Base-by-base conservation (phyloP, 129 eudicot species). In the Escallonia rubra region DNA sequence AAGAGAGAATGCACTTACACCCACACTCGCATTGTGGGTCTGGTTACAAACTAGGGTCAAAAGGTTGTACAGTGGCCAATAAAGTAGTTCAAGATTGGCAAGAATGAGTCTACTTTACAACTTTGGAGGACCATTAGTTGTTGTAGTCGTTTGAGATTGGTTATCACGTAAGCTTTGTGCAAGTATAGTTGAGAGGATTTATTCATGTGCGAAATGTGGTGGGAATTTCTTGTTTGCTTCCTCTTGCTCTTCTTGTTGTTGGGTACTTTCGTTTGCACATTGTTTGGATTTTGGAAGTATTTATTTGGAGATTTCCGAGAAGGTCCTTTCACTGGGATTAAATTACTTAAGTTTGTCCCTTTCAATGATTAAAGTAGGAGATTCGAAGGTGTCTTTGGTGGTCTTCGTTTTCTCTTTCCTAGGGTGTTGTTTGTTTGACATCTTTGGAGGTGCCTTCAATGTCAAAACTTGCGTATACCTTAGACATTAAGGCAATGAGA, bases 101-200 rank as follows among this genome's bases (percentile, higher is more conserved):
- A 43, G 0, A 42, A 43, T 11, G n/a, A 10, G 3, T 61, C n/a
- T 61, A 43, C 50, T 42, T 61, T 60, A 61, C 6, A 7, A 41
- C 65, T 61, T 61, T 14, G 23, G 14, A 60, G 43, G 64, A 60
- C 43, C 23, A 41, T 8, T 15, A 8, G 41, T 53, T 67, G 13
- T 8, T 12, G 8, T 55, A 53, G 57, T 67, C n/a, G 72, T 61
- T 67, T 8, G 52, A 42, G 50, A 54, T 9, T 67, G 40, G 14
- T 11, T 53, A 4, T 42, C 23, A 14, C 59, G 9, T 61, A 15
- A 62, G 42, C 16, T 67, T 41, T 54, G 53, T 67, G 61, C 72
- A 41, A 41, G 72, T 57, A 67, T 61, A 59, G 60, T 5, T 43
- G 52, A 42, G 40, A 67, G 1, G 34, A 23, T 23, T 23, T 42